Evolutionary conservation across 306 rosid genomes (phyloP).

Genomic region (Prunus kanzakura): DNA sequence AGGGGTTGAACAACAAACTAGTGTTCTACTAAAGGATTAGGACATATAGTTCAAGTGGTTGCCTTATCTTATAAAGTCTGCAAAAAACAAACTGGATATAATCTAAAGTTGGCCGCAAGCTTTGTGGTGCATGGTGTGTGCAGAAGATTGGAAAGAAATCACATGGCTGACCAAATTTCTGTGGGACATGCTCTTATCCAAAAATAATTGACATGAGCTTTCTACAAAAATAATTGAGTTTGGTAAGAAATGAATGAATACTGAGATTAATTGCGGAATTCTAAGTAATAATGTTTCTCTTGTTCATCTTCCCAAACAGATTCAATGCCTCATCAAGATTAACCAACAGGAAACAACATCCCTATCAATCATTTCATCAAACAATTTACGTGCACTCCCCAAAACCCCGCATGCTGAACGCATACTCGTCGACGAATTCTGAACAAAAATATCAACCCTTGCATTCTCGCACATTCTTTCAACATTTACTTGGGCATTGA

Average conservation of each 20-base stretch:
- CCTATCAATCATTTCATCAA: slow-evolving; percentile 55
- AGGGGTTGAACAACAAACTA: too few relatives aligned
- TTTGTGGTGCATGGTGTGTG: not conserved
- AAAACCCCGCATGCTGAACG: slow-evolving; percentile 42
- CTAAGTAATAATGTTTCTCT: slow-evolving; percentile 62
- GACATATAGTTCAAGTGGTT: too few relatives aligned
- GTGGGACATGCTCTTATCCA: not conserved
- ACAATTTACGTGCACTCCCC: slow-evolving; percentile 48
- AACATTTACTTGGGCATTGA: slow-evolving; percentile 45
- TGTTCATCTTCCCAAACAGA: slow-evolving; percentile 50
- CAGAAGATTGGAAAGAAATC: not conserved
- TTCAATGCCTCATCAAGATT: slow-evolving; percentile 44
- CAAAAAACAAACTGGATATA: not conserved
- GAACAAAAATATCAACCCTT: slow-evolving; percentile 41
- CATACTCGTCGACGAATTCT: slow-evolving; percentile 46
- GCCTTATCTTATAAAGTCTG: too few relatives aligned
- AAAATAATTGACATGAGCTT: too few relatives aligned
- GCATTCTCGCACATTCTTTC: too few relatives aligned
- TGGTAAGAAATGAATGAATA: too few relatives aligned
- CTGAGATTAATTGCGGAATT: slow-evolving; percentile 50
- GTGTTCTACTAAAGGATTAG: too few relatives aligned
- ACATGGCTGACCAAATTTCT: not conserved
- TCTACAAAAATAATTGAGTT: too few relatives aligned
- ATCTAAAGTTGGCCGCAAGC: not conserved
- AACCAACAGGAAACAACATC: slow-evolving; percentile 72